These are phyloP conservation scores for Platanus orientalis DNA, from an alignment of 164 flowering plant genomes.

Conservation along the genomic window DNA sequence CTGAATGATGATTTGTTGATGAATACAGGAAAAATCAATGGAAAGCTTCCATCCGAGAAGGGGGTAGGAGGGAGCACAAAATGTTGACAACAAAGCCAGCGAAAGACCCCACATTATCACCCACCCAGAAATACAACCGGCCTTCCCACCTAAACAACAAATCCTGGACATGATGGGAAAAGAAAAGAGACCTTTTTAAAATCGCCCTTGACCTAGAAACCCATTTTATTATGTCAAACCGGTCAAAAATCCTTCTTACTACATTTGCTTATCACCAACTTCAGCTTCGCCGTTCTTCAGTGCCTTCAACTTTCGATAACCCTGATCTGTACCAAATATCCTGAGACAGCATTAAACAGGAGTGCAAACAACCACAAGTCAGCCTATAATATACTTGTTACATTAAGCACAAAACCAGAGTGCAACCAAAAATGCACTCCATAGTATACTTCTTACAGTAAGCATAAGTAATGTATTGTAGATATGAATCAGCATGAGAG, in stretches of 20 bases:
- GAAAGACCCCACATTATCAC: conserved; percentile 15
- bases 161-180: conserved; percentile 5
- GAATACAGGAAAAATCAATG: background rate
- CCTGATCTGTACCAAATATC: conserved; percentile 93
- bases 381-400: background rate
- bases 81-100: conserved; percentile 16
- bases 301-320: conserved; percentile 82
- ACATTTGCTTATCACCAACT: conserved; percentile 35
- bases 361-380: background rate
- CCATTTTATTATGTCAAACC: conserved; percentile 7
- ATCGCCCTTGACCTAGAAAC: conserved; percentile 2
- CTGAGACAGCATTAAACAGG: conserved; percentile 30
- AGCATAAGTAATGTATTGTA: no score
- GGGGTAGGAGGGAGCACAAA: background rate
- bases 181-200: conserved; percentile 9
- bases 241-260: background rate
- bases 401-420: no score
- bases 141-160: conserved; percentile 7
- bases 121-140: conserved; percentile 2
- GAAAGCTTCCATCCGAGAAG: conserved; percentile 9
- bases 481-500: background rate
- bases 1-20: no score
- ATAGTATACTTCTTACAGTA: background rate
- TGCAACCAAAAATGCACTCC: no score
- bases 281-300: conserved; percentile 44